phyloP scores from a whole-genome alignment of 805 yeast genomes.

The Myxozyma lipomycoides region DNA sequence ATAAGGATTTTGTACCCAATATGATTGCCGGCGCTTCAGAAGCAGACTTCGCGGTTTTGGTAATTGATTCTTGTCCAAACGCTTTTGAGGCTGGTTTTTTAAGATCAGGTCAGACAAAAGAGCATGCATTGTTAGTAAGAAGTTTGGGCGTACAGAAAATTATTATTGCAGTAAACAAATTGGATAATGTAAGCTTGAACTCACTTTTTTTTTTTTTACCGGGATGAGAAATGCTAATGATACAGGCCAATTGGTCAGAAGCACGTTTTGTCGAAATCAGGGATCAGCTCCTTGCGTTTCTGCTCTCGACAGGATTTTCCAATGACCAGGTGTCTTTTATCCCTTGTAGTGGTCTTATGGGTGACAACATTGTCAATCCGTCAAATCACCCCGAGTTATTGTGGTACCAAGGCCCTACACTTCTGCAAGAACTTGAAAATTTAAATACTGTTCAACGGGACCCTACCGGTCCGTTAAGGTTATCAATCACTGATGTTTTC shows the following conservation, averaged over 20 bases:
- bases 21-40: constrained; percentile 70
- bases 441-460: constrained; percentile 29
- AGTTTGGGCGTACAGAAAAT: constrained; percentile 60
- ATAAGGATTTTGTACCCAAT: constrained; percentile 75
- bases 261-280: constrained; percentile 51
- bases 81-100: constrained; percentile 70
- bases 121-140: constrained; percentile 66
- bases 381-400: constrained; percentile 31
- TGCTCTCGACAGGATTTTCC: constrained; percentile 53
- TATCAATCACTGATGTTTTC: constrained; percentile 62
- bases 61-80: constrained; percentile 60
- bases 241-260: constrained; percentile 47
- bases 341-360: constrained; percentile 67
- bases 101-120: constrained; percentile 71
- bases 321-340: constrained; percentile 46
- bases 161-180: constrained; percentile 63
- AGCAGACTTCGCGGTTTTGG: constrained; percentile 70
- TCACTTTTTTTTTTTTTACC: background rate
- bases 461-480: constrained; percentile 46
- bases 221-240: background rate
- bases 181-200: constrained; percentile 48
- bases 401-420: constrained; percentile 50
- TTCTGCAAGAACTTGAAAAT: constrained; percentile 38
- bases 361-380: constrained; percentile 57
- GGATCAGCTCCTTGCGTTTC: constrained; percentile 47